These are phyloP conservation scores for Periconia sp. DNA, from an alignment of 2,329 filamentous ascomycete genomes.

Conservation along the genomic window DNA sequence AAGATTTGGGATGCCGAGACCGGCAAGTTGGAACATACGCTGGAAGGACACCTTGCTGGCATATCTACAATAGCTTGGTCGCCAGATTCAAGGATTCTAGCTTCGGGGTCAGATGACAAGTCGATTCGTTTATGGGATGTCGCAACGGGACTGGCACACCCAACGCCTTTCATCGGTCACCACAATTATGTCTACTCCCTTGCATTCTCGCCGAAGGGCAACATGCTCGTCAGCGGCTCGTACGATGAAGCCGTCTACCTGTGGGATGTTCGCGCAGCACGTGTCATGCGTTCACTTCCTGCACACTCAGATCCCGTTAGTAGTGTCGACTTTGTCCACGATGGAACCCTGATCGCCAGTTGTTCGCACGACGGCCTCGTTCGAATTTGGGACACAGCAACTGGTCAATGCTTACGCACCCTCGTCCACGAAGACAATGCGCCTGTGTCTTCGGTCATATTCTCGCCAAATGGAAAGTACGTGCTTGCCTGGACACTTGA, in stretches of 20 bases:
- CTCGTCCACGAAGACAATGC: slow-evolving; percentile 97
- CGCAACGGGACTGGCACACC: slow-evolving; percentile 63
- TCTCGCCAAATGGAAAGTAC: slow-evolving; percentile 92
- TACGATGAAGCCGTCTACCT: slow-evolving; percentile 97
- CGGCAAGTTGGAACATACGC: slow-evolving; percentile 81
- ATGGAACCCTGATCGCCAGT: slow-evolving; percentile 89
- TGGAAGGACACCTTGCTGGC: slow-evolving; percentile 92
- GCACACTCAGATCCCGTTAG: slow-evolving; percentile 95
- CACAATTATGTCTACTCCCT: slow-evolving; percentile 96
- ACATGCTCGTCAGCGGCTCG: slow-evolving; percentile 92
- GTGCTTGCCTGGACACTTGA: slow-evolving; percentile 92
- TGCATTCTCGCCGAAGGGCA: slow-evolving; percentile 96
- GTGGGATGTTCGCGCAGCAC: slow-evolving; percentile 90
- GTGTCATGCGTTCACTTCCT: slow-evolving; percentile 86
- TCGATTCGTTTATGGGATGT: slow-evolving; percentile 90
- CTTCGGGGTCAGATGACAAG: slow-evolving; percentile 95
- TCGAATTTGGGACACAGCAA: slow-evolving; percentile 94
- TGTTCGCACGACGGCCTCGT: slow-evolving; percentile 81
- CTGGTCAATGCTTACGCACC: slow-evolving; percentile 92
- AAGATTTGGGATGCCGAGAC: slow-evolving; percentile 87
- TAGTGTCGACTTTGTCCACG: slow-evolving; percentile 89
- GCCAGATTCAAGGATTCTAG: slow-evolving; percentile 84
- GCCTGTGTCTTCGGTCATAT: slow-evolving; percentile 85
- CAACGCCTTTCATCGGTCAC: slow-evolving; percentile 75
- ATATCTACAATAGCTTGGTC: slow-evolving; percentile 94